Evolutionary conservation across 805 yeast genomes (phyloP), one percentile per base, ranked within the genome.

Genomic region (Pichia eremophila): DNA sequence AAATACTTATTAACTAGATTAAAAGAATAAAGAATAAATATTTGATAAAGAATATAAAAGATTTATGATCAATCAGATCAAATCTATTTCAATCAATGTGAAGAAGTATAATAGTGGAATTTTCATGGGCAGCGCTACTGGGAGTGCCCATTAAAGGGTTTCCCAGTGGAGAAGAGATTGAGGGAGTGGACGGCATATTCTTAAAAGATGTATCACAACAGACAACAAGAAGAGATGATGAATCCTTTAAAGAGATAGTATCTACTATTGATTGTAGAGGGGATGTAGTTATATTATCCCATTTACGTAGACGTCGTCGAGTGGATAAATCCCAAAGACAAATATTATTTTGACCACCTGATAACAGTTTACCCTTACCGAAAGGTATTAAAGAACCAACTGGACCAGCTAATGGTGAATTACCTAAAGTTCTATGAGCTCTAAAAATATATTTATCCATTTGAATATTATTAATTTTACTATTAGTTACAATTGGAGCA

Each of bases 371-470:
- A 0, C 25, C 25, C 4, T 51, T 46, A 2, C 49, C 48, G 37
- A 55, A 51, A 18, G 10, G 12, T 27, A 18, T 18, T n/a, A 44
- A 27, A 6, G 50, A 41, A 22, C 58, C 54, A 43, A 62, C 51
- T 3, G 67, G 60, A 14, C 59, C 56, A 18, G 58, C 56, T 19
- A 60, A 46, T 15, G 56, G 58, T 15, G 55, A 48, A 22, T 52
- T 51, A 37, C 57, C 61, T 12, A 47, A 46, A 27, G 53, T 62
- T 32, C 95, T 65, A 62, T 88, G 96, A 51, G 95, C 83, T 57
- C 87, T 79, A 70, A 88, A 88, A 0, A 95, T 91, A 61, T 81
- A 89, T 47, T 78, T 75, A 19, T 44, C 40, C 7, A 29, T n/a
- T 15, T 27, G 44, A 22, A 43, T 15, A 14, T 34, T 8, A 34